Percentiles rank a stretch among this genome's conserved stretches.
These are phyloP conservation scores for Paulownia fortunei DNA, from an alignment of 257 asterid genomes.

Conservation along the genomic window DNA sequence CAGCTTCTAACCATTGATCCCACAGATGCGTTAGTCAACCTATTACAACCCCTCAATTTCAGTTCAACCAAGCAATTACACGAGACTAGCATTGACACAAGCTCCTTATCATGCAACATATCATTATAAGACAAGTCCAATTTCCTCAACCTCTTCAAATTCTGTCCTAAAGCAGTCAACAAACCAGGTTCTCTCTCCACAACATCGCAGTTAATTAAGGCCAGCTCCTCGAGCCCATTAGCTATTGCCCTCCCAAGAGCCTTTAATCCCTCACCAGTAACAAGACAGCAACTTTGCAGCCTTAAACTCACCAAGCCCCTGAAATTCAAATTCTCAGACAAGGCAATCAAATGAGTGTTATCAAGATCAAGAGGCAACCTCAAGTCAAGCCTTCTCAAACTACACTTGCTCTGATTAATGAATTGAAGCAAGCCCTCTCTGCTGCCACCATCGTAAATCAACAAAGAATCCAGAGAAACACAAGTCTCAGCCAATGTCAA, in stretches of 20 bases:
- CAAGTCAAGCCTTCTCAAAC: constrained; percentile 59
- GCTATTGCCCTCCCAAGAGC: constrained; percentile 47
- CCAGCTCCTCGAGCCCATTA: constrained; percentile 58
- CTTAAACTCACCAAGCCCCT: constrained; percentile 54
- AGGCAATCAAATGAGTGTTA: constrained; percentile 63
- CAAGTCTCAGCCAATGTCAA: constrained; percentile 51
- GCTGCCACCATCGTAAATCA: constrained; percentile 78
- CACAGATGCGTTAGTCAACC: constrained; percentile 42
- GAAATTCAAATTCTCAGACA: constrained; percentile 61
- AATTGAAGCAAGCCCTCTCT: constrained; percentile 70
- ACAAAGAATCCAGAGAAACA: constrained; percentile 51
- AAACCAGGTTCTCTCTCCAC: constrained; percentile 73
- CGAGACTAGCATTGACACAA: constrained; percentile 69
- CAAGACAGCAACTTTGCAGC: constrained; percentile 76
- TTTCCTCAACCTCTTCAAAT: constrained; percentile 58
- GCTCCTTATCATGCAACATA: constrained; percentile 68
- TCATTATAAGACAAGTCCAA: constrained; percentile 79
- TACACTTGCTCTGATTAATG: constrained; percentile 48
- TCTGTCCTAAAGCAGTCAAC: constrained; percentile 67
- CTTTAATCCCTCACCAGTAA: constrained; percentile 70
- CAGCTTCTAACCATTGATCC: constrained; percentile 54
- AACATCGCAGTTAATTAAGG: constrained; percentile 68
- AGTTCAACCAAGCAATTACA: constrained; percentile 57
- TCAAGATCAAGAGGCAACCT: constrained; percentile 83
- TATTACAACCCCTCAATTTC: constrained; percentile 71